phyloP scores from a whole-genome alignment of 2,329 filamentous ascomycete species.

The Onygenales sp. region DNA sequence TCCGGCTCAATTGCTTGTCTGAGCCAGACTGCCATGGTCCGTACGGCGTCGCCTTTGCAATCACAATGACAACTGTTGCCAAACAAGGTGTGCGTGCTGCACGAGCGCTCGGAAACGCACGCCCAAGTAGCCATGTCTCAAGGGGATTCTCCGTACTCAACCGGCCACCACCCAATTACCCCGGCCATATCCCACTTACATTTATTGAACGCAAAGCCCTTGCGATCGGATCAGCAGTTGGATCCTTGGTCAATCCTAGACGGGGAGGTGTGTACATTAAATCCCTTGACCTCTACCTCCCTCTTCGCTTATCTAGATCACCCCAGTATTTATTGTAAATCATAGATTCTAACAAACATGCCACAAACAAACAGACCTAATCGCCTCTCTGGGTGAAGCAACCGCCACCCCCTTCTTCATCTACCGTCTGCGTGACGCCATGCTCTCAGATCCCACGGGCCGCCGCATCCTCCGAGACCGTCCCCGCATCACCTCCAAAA shows the following conservation, averaged over 20 bases:
- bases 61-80: constrained; percentile 4
- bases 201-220: constrained; percentile 65
- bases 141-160: constrained; percentile 70
- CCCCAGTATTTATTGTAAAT: neutral
- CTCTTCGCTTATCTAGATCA: neutral
- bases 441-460: constrained; percentile 76
- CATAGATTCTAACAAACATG: neutral
- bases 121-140: neutral
- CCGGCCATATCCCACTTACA: constrained; percentile 85
- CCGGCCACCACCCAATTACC: constrained; percentile 78
- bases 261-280: constrained; percentile 53
- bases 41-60: neutral
- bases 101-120: neutral
- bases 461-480: constrained; percentile 84
- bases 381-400: constrained; percentile 86
- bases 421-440: constrained; percentile 78
- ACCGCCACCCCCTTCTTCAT: constrained; percentile 95
- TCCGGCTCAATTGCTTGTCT: neutral
- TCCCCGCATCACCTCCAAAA: constrained; percentile 72
- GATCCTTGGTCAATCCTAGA: constrained; percentile 61
- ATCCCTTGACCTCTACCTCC: neutral
- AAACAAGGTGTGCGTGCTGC: constrained; percentile 5
- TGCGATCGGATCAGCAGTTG: constrained; percentile 51
- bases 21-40: neutral
- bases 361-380: constrained; percentile 56